A percentile compares a stretch with the other conserved stretches of the same genome.
phyloP scores from a whole-genome alignment of 192 early-diverging fungal species.

The Kappamyces sp. region DNA sequence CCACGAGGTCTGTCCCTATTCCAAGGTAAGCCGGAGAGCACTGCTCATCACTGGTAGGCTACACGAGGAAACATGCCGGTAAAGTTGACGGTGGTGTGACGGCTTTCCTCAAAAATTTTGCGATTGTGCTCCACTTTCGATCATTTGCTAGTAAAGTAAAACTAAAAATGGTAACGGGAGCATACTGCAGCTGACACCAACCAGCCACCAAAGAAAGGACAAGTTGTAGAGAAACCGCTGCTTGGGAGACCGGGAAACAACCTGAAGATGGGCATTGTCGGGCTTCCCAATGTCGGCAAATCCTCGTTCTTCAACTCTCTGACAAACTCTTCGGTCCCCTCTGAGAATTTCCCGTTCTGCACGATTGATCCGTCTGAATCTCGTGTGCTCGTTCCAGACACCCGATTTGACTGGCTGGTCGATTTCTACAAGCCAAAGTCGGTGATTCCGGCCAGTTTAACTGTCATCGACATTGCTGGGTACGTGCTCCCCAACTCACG shows the following conservation, averaged over 20 bases:
- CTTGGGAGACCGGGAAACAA: conserved; percentile 48
- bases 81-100: conserved; percentile 12
- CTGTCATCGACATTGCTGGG: conserved; percentile 97
- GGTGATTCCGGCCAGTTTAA: conserved; percentile 70
- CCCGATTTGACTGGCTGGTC: conserved; percentile 76
- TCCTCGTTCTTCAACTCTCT: conserved; percentile 45
- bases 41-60: too few relatives aligned
- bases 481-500: too few relatives aligned
- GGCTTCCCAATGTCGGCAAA: conserved; percentile 94
- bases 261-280: conserved; percentile 73
- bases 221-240: conserved; percentile 37
- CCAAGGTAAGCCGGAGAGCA: too few relatives aligned
- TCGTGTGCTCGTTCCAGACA: conserved; percentile 85
- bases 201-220: conserved; percentile 49
- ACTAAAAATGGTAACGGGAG: too few relatives aligned
- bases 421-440: conserved; percentile 54
- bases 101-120: not conserved
- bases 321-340: conserved; percentile 32
- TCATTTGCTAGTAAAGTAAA: too few relatives aligned
- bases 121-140: too few relatives aligned
- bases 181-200: too few relatives aligned
- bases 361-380: conserved; percentile 81
- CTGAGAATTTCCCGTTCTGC: conserved; percentile 98
- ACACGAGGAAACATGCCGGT: conserved; percentile 29
- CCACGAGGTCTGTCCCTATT: conserved; percentile 37